Percentiles rank a stretch among this genome's conserved stretches.
These are phyloP conservation scores for Zygosaccharomyces gambellarensis DNA, from an alignment of 805 yeast genomes.

Conservation along the genomic window DNA sequence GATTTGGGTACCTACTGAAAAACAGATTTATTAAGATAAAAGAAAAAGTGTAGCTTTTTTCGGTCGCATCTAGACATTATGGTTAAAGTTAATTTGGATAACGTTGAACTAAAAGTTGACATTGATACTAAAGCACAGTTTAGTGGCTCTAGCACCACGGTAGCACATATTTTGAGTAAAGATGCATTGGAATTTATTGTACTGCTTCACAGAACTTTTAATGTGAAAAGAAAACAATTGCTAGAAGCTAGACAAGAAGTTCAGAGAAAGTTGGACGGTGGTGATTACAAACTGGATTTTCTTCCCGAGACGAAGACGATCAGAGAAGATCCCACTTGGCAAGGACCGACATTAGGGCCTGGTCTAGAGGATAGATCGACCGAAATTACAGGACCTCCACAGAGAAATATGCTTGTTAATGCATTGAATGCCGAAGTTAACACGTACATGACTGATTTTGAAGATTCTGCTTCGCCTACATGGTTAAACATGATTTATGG, in stretches of 20 bases:
- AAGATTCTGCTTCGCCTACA: constrained; percentile 80
- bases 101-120: constrained; percentile 37
- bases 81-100: constrained; percentile 29
- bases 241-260: constrained; percentile 57
- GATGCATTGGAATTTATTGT: constrained; percentile 62
- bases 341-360: constrained; percentile 66
- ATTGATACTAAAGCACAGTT: constrained; percentile 30
- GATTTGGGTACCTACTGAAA: too few relatives aligned
- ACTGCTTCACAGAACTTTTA: constrained; percentile 68
- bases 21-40: too few relatives aligned
- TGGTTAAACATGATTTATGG: constrained; percentile 78
- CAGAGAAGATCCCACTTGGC: constrained; percentile 71
- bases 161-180: constrained; percentile 37
- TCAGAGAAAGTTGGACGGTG: constrained; percentile 57
- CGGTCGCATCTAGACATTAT: constrained; percentile 7
- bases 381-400: constrained; percentile 84
- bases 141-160: constrained; percentile 38
- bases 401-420: constrained; percentile 76
- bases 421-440: constrained; percentile 75
- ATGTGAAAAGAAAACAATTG: constrained; percentile 52
- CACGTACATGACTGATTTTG: constrained; percentile 84
- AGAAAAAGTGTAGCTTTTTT: too few relatives aligned
- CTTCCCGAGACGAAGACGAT: constrained; percentile 63
- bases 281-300: constrained; percentile 53
- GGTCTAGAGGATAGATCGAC: constrained; percentile 71